A percentile compares a stretch with the other conserved stretches of the same genome.
phyloP scores from a whole-genome alignment of 306 rosid species.

The Comarum palustre region DNA sequence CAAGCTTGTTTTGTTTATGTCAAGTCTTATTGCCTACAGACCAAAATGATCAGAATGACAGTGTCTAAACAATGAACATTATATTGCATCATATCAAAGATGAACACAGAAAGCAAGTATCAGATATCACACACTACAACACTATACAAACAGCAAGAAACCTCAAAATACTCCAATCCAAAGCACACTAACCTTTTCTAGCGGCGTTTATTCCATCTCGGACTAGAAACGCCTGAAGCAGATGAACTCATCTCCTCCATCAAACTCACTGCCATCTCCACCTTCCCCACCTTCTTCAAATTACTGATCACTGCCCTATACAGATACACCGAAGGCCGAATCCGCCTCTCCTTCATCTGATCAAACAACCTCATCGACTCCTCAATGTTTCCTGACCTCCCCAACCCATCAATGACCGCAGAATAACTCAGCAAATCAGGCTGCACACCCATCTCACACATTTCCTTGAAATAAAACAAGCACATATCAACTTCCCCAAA shows the following conservation, averaged over 20 bases:
- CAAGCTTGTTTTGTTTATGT: neutral
- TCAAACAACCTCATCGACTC: slow-evolving; percentile 51
- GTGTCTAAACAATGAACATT: neutral
- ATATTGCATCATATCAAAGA: neutral
- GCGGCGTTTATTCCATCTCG: neutral
- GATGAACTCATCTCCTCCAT: slow-evolving; percentile 61
- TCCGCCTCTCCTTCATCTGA: slow-evolving; percentile 61
- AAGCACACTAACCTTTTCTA: neutral
- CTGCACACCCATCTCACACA: slow-evolving; percentile 52
- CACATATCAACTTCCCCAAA: slow-evolving; percentile 65
- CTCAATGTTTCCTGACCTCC: slow-evolving; percentile 67
- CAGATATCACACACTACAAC: slow-evolving; percentile 1
- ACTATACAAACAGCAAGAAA: neutral
- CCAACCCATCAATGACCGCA: slow-evolving; percentile 58
- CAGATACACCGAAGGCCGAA: slow-evolving; percentile 54
- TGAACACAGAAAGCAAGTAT: neutral
- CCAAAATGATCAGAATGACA: neutral
- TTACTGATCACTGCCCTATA: slow-evolving; percentile 51
- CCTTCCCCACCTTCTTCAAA: slow-evolving; percentile 56
- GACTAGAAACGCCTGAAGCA: slow-evolving; percentile 8
- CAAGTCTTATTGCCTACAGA: neutral
- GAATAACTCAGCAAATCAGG: slow-evolving; percentile 76
- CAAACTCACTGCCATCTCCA: slow-evolving; percentile 53
- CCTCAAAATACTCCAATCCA: neutral
- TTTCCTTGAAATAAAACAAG: slow-evolving; percentile 50